Evolutionary conservation across 2,329 filamentous ascomycete genomes (phyloP), one percentile per base, ranked within the genome.

Genomic region (Aspergillus intermedius): DNA sequence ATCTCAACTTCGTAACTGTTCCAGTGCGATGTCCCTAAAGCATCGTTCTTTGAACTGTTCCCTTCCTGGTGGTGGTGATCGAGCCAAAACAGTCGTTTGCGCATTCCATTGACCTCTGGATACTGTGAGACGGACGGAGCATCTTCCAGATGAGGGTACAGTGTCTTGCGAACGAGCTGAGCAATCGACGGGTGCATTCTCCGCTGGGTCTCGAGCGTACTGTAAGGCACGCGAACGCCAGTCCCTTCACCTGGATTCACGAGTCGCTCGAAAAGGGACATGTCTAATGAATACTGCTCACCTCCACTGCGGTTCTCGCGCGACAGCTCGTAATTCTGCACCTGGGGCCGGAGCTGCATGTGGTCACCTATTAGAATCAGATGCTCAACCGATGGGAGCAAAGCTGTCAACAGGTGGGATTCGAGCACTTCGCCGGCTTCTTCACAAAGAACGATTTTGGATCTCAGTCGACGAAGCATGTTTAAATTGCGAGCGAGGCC

Each of bases 171-270:
- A 7, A 88, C 69, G 0, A 88, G 73, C 1, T 64, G 61, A 0
- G 85, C 75, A 8, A 88, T 83, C 0, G 71, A 72, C 0, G 84
- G 84, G 45, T 78, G 74, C 83, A 88, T 88, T 9, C 84, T 74
- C 10, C 82, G 70, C 59, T 88, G 84, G 0, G 75, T 76, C 9
- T 81, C 69, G 2, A 87, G 67, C 3, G 64, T 69, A 43, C 56
- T 65, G 45, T 66, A 67, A 3, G 73, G 72, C 9, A 75, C 46
- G 23, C 45, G 50, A 8, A 54, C 42, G 3, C 52, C 53, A 37
- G 49, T 44, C 4, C 49, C 51, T 34, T 48, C 46, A 23, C 52
- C 50, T 5, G 59, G 56, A 6, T 62, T 54, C 5, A 75, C 70
- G 0, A 81, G 68, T 23, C 77, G 62, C 61, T 81, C 78, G 55